Conservation (phyloP, 2,329 filamentous ascomycete species). For the Basipetospora chlamydospora region DNA sequence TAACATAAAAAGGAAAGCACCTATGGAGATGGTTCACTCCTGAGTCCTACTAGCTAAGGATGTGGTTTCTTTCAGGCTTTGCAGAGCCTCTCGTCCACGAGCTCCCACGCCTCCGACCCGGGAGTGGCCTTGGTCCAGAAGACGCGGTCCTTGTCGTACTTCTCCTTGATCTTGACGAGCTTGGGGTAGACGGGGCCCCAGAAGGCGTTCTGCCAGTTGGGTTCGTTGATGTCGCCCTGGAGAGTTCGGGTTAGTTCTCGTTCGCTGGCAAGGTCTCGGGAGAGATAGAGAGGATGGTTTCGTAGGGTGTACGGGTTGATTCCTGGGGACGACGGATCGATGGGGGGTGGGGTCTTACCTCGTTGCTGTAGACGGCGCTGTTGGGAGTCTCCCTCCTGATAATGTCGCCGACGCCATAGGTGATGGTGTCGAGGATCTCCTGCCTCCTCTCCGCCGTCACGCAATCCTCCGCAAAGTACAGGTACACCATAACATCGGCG, state of each 20-base stretch:
- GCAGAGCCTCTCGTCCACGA: constrained; percentile 6
- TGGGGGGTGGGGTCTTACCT: too few species aligned
- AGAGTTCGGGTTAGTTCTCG: too few species aligned
- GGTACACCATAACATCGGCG: constrained; percentile 20
- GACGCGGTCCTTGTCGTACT: constrained; percentile 25
- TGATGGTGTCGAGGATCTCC: constrained; percentile 21
- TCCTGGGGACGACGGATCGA: too few species aligned
- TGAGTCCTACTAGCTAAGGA: too few species aligned
- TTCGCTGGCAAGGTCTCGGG: too few species aligned
- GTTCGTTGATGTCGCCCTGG: constrained; percentile 20
- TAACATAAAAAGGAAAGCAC: too few species aligned
- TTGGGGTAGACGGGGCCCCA: constrained; percentile 23
- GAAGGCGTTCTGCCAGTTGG: constrained; percentile 22
- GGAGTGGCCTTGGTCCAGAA: constrained; percentile 28
- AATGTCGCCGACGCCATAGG: constrained; percentile 19
- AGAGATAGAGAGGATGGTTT: too few species aligned
- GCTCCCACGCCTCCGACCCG: constrained; percentile 27
- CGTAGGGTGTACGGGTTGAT: too few species aligned
- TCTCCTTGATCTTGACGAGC: constrained; percentile 23
- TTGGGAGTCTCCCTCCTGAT: constrained; percentile 21
- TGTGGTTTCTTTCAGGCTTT: too few species aligned
- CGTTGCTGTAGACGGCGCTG: constrained; percentile 24
- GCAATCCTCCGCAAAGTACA: constrained; percentile 18
- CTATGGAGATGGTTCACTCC: too few species aligned
- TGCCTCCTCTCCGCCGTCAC: constrained; percentile 27